Base-by-base conservation (phyloP, 1,284 basidiomycete species). In the Cryptococcus depauperatus region DNA sequence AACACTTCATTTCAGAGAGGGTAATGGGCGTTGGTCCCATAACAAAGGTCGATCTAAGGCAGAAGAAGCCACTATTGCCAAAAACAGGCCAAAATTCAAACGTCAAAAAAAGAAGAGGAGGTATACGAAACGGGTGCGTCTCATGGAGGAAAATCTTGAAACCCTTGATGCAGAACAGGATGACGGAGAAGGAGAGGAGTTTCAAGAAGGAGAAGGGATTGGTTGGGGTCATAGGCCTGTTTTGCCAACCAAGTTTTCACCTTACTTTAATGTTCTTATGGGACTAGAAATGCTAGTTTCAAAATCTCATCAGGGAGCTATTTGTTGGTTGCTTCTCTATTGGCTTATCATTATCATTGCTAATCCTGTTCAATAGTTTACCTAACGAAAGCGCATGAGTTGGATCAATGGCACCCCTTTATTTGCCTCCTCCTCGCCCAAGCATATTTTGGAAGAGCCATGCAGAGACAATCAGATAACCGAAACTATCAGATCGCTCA, bases 391-490 rank as follows among this genome's bases (percentile, higher is more conserved):
- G 88, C 88, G 0, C 89, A 85, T 64, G 88, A 91, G 50, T 77
- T 85, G 50, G 83, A 82, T 51, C 83, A 80, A 0, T 76, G 85
- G 23, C 88, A 97, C 63, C 85, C 91, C 0, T 75, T 95, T 63
- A 75, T 95, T 16, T 90, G 84, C 61, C 73, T 98, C 13, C 80
- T 77, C 28, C 75, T 93, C 5, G 84, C 83, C 0, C 80, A 91
- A 30, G 83, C 87, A 0, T 95, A 85, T 35, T 74, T 93, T 28
- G 86, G 88, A 8, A 78, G 93, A 29, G 83, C 89, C 0, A 88
- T 89, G 80, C 88, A 93, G 57, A 78, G 93, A 9, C 91, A 96
- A 64, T 83, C 85, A 5, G 93, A 97, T 70, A 97, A 98, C 64
- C 73, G 90, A 37, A 85, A 96, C 59, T 88, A 93, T 64, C 78